These are phyloP conservation scores for Globisporangium paddicum DNA, from an alignment of 352 stramenopile species.

Conservation along the genomic window DNA sequence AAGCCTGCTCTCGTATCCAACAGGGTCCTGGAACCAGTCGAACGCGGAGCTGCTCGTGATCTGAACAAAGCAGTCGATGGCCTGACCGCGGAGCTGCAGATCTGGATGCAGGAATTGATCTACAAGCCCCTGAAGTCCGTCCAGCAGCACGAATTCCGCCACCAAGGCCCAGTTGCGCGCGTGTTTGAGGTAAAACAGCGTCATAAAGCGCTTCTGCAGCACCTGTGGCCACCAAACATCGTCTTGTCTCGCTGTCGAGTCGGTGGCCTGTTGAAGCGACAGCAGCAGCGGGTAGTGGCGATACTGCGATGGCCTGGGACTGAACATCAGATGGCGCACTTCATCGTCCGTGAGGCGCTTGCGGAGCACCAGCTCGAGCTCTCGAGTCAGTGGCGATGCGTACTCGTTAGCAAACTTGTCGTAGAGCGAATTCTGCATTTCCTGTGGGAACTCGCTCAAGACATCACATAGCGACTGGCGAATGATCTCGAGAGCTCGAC, in stretches of 20 bases:
- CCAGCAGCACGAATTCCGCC: constrained; percentile 27
- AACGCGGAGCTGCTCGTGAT: constrained; percentile 32
- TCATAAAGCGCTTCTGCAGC: constrained; percentile 30
- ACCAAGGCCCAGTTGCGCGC: constrained; percentile 29
- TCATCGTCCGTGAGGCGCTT: constrained; percentile 37
- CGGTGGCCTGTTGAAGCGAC: constrained; percentile 6
- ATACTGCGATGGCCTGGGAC: constrained; percentile 19
- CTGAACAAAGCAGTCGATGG: constrained; percentile 39
- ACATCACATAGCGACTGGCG: constrained; percentile 12
- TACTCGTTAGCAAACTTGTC: constrained; percentile 26
- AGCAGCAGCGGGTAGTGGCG: constrained; percentile 22
- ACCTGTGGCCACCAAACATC: neutral
- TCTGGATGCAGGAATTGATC: constrained; percentile 25
- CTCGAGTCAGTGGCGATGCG: constrained; percentile 15
- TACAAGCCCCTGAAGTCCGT: constrained; percentile 27
- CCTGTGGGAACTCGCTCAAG: constrained; percentile 18
- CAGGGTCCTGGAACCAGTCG: constrained; percentile 33
- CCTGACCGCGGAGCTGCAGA: constrained; percentile 32
- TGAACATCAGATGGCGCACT: constrained; percentile 31
- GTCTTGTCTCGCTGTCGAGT: neutral
- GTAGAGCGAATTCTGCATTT: constrained; percentile 18
- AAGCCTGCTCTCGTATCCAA: constrained; percentile 20
- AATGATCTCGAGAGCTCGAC: neutral
- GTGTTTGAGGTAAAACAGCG: constrained; percentile 39
- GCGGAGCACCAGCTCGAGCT: constrained; percentile 29